Evolutionary conservation across 2,329 filamentous ascomycete species (phyloP), one percentile per base, ranked within the genome.

Genomic region (Aspergillus fumigatus): DNA sequence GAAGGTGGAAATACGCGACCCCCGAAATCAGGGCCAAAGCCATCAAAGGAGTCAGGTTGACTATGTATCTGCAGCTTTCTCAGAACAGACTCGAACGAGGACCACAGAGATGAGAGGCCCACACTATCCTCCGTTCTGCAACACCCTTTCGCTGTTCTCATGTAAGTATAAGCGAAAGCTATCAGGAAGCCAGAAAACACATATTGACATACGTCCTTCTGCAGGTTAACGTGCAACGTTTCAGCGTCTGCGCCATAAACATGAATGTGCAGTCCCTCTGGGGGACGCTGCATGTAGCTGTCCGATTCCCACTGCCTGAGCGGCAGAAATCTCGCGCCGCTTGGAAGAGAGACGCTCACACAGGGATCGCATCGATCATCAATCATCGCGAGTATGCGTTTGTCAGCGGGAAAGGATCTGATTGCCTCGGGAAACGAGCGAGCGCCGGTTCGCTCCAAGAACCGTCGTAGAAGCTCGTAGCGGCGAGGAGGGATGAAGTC

Each of bases 351-450:
- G 11, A 51, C 26, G 35, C 51, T 45, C 38, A 51, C 32, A 43
- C 38, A 57, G 26, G 55, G 55, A 48, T 57, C 55, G 41, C 47
- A 57, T 40, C 55, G 32, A 48, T 57, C 55, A 51, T 57, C 55
- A 11, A 57, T 19, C 25, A 57, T 54, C 11, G 55, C 55, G 27
- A 57, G 53, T 27, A 43, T 40, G 19, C 47, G 38, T 38, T 32
- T 48, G 35, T 48, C 40, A 23, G 23, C 7, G 9, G 41, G 43
- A 32, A 6, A 27, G 3, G 29, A 29, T 25, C 3, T 53, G 3
- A 35, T 19, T 17, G 40, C 51, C 32, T 53, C 51, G 21, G 51
- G 40, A 32, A 53, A 53, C 19, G 51, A 53, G 14, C 40, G 32
- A 11, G 29, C 48, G 29, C 52, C 55, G 10, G 29, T 32, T 32